phyloP scores from a whole-genome alignment of 371 early-diverging fungal genomes.

The Mucor racemosus region DNA sequence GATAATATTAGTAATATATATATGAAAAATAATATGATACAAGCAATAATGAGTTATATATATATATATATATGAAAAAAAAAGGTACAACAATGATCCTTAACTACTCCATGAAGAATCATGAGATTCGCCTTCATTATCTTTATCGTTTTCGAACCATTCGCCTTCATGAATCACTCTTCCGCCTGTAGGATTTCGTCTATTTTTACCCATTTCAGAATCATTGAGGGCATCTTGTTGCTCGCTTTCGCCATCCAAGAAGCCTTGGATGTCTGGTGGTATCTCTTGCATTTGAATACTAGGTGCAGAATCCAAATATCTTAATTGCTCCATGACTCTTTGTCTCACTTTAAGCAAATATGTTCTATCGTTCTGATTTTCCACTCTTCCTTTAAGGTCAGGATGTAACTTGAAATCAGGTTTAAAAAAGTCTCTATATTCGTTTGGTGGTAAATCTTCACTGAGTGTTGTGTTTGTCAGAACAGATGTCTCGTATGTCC shows the following conservation, averaged over 20 bases:
- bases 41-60: neutral
- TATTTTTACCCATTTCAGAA: constrained; percentile 56
- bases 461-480: constrained; percentile 78
- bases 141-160: constrained; percentile 53
- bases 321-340: constrained; percentile 90
- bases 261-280: constrained; percentile 82
- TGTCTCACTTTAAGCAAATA: constrained; percentile 82
- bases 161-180: constrained; percentile 38
- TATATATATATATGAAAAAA: neutral
- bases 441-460: constrained; percentile 76
- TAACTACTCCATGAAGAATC: constrained; percentile 26
- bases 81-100: neutral
- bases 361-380: constrained; percentile 89
- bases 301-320: constrained; percentile 91
- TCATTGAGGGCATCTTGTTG: constrained; percentile 61
- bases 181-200: constrained; percentile 27
- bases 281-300: constrained; percentile 96
- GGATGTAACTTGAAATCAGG: constrained; percentile 91
- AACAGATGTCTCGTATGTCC: constrained; percentile 95
- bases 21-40: neutral
- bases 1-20: neutral
- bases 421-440: constrained; percentile 78
- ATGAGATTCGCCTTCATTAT: constrained; percentile 48
- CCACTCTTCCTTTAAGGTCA: constrained; percentile 72
- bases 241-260: constrained; percentile 67